Conservation (phyloP, 1,284 basidiomycete species). For the Fistulinella cinereoalba region DNA sequence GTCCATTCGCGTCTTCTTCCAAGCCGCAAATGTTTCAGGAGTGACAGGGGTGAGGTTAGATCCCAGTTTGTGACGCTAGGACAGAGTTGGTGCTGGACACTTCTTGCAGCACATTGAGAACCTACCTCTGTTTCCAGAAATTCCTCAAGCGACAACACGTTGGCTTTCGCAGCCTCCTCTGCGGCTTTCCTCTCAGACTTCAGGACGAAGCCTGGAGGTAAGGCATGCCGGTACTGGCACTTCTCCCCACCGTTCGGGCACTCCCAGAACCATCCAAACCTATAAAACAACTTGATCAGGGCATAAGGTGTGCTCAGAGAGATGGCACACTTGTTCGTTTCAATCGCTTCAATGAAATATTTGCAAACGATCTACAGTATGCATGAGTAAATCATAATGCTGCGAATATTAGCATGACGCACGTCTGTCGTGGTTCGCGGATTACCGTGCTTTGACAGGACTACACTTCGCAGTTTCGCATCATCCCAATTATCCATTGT, state of each 20-base stretch:
- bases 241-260: constrained; percentile 79
- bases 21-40: constrained; percentile 85
- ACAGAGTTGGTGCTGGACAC: constrained; percentile 7
- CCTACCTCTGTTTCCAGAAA: constrained; percentile 95
- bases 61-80: constrained; percentile 90
- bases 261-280: constrained; percentile 93
- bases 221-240: constrained; percentile 94
- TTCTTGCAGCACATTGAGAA: not conserved
- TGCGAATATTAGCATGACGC: constrained; percentile 26
- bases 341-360: constrained; percentile 95
- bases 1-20: constrained; percentile 93
- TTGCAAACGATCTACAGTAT: constrained; percentile 88
- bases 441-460: constrained; percentile 87
- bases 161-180: constrained; percentile 84
- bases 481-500: constrained; percentile 99
- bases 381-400: constrained; percentile 4
- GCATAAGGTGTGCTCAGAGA: constrained; percentile 5
- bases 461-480: constrained; percentile 85
- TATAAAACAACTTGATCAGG: constrained; percentile 25
- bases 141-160: constrained; percentile 91
- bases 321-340: constrained; percentile 75
- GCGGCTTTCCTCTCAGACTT: constrained; percentile 87
- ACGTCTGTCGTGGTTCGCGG: constrained; percentile 92
- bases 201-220: constrained; percentile 94
- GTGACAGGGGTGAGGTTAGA: constrained; percentile 95